These are phyloP conservation scores for Schizonepeta tenuifolia DNA, from an alignment of 257 asterid genomes.

Conservation along the genomic window DNA sequence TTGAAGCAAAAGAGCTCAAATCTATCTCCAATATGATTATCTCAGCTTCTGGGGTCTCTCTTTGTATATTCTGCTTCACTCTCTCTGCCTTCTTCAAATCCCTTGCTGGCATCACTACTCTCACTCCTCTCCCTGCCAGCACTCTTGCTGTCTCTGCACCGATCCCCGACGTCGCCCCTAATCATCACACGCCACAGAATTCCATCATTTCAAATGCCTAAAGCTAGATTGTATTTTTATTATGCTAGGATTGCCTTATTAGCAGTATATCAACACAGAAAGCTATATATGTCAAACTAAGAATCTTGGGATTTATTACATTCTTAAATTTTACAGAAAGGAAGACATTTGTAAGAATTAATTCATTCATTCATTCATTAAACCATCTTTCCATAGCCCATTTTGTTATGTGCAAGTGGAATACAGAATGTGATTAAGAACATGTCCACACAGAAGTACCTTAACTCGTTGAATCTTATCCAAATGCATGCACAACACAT, in stretches of 20 bases:
- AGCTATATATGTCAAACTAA: no score
- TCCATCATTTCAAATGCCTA: not conserved
- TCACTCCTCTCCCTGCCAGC: constrained; percentile 78
- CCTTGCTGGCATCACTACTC: constrained; percentile 80
- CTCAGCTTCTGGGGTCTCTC: constrained; percentile 62
- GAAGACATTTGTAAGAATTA: not conserved
- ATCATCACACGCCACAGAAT: not conserved
- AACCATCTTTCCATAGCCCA: not conserved
- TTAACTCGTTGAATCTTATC: not conserved
- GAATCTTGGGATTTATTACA: not conserved
- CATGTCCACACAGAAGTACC: no score
- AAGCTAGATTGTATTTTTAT: not conserved
- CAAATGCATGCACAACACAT: not conserved
- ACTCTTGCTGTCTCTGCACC: constrained; percentile 94
- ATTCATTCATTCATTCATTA: no score
- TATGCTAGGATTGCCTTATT: not conserved
- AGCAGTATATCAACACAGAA: no score
- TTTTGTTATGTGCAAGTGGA: not conserved
- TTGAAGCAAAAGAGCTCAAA: constrained; percentile 81
- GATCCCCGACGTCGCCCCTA: constrained; percentile 92
- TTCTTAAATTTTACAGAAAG: not conserved
- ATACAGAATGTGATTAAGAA: not conserved
- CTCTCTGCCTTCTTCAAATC: constrained; percentile 62
- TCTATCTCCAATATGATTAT: constrained; percentile 73
- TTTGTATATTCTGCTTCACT: constrained; percentile 63